Evolutionary conservation across 228 moss, liverwort and hornwort species (phyloP).

Genomic region (Sphagnum fallax): DNA sequence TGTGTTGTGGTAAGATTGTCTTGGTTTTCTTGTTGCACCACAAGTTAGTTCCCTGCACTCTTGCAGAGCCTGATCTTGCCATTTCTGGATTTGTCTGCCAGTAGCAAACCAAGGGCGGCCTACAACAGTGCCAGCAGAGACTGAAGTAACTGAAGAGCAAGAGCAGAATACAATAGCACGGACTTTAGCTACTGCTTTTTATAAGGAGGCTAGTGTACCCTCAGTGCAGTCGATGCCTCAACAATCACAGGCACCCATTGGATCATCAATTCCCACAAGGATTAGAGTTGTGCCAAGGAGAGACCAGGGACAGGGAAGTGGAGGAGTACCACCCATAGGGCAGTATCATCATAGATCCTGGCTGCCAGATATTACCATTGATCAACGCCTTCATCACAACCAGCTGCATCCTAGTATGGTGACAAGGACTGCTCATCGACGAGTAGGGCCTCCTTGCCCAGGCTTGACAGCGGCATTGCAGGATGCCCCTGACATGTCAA

Average conservation of each 20-base stretch:
- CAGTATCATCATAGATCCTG: slow-evolving; percentile 65
- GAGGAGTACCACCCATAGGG: slow-evolving; percentile 26
- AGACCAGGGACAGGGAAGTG: slow-evolving; percentile 60
- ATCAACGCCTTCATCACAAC: slow-evolving; percentile 65
- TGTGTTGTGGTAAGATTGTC: too few relatives aligned
- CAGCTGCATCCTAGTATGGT: slow-evolving; percentile 27
- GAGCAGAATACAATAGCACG: slow-evolving; percentile 97
- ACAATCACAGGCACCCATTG: slow-evolving; percentile 29
- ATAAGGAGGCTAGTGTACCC: slow-evolving; percentile 38
- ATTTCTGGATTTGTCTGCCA: slow-evolving; percentile 14
- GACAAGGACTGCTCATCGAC: slow-evolving; percentile 20
- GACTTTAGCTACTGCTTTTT: slow-evolving; percentile 68
- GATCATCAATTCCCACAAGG: slow-evolving; percentile 39
- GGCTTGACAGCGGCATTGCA: slow-evolving; percentile 42
- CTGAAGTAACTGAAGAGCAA: slow-evolving; percentile 94
- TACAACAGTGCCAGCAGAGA: slow-evolving; percentile 41
- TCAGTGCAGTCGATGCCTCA: slow-evolving; percentile 20
- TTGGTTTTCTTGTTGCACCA: too few relatives aligned
- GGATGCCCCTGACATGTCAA: slow-evolving; percentile 20
- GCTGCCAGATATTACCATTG: slow-evolving; percentile 56
- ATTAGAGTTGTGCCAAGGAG: slow-evolving; percentile 56
- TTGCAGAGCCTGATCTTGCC: background rate
- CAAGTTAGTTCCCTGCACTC: background rate
- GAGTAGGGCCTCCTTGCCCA: slow-evolving; percentile 23
- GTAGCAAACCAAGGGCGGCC: slow-evolving; percentile 79